Percentiles rank a stretch among this genome's conserved stretches.
Conservation (phyloP, 1,139 yeast species). For the Sugiyamaella grinbergsii region DNA sequence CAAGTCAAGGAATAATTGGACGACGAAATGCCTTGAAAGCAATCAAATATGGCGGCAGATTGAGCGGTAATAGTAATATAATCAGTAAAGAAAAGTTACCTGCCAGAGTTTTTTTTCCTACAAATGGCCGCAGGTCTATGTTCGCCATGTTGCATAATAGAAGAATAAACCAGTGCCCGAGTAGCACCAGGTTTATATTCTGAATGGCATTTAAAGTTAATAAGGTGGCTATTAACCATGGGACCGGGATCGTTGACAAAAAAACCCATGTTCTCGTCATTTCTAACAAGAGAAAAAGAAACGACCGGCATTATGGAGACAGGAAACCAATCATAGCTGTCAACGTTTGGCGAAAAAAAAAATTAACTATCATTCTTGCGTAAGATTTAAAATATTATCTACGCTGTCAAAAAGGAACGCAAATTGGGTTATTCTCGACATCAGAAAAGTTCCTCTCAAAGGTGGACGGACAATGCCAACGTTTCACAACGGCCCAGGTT, state of each 20-base stretch:
- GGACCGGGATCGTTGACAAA: not conserved
- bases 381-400: no score
- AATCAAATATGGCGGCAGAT: constrained; percentile 1
- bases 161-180: no score
- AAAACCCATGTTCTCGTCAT: not conserved
- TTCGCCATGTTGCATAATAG: constrained; percentile 1
- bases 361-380: no score
- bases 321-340: no score
- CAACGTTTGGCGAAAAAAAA: no score
- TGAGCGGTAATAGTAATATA: not conserved
- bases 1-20: no score
- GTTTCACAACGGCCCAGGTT: no score
- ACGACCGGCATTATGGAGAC: no score
- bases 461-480: no score
- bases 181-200: not conserved
- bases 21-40: not conserved
- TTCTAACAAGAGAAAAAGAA: not conserved
- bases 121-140: not conserved
- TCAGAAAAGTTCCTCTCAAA: no score
- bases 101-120: not conserved
- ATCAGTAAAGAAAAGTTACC: not conserved
- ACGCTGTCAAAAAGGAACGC: no score
- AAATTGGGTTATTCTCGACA: no score
- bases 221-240: not conserved
- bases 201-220: not conserved